Evolutionary conservation across 2,329 filamentous ascomycete genomes (phyloP).

Genomic region (Fusarium liriodendri): DNA sequence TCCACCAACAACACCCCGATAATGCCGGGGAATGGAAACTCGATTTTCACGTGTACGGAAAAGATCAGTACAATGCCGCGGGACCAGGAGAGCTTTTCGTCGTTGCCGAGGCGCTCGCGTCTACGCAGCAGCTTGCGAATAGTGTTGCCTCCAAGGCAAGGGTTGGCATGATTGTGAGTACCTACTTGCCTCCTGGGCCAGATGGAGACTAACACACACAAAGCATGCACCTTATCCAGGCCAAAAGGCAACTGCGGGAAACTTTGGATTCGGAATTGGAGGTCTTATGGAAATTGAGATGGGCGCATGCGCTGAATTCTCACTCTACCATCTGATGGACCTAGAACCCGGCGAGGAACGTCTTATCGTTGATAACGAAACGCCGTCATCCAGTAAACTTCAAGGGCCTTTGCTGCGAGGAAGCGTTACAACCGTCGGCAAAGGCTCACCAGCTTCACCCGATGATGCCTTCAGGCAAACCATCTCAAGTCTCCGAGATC

Average conservation of each 20-base stretch:
- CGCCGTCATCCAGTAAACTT: not conserved
- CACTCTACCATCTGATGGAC: conserved; percentile 62
- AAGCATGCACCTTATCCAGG: conserved; percentile 59
- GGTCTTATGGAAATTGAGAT: conserved; percentile 44
- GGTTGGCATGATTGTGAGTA: conserved; percentile 44
- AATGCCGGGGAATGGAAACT: conserved; percentile 37
- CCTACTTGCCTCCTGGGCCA: accelerated
- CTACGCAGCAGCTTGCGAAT: conserved; percentile 57
- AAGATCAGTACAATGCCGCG: conserved; percentile 11
- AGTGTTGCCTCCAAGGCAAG: conserved; percentile 46
- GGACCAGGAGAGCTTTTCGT: conserved; percentile 52
- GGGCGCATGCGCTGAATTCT: conserved; percentile 56
- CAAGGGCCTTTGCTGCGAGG: not conserved
- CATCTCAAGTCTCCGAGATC: not conserved
- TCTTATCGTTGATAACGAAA: not conserved
- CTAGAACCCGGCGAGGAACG: conserved; percentile 45
- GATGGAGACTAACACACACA: not conserved
- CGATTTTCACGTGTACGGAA: conserved; percentile 58
- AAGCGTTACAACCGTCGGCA: conserved; percentile 7
- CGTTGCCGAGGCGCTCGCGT: conserved; percentile 58
- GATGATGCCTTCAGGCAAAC: not conserved
- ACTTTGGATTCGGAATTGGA: conserved; percentile 55
- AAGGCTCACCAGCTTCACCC: not conserved
- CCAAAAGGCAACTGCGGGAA: conserved; percentile 64
- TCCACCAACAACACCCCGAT: conserved; percentile 35